Evolutionary conservation across 169 alveolate genomes (phyloP), one percentile per base, ranked within the genome.

Genomic region (Plasmodium knowlesi): DNA sequence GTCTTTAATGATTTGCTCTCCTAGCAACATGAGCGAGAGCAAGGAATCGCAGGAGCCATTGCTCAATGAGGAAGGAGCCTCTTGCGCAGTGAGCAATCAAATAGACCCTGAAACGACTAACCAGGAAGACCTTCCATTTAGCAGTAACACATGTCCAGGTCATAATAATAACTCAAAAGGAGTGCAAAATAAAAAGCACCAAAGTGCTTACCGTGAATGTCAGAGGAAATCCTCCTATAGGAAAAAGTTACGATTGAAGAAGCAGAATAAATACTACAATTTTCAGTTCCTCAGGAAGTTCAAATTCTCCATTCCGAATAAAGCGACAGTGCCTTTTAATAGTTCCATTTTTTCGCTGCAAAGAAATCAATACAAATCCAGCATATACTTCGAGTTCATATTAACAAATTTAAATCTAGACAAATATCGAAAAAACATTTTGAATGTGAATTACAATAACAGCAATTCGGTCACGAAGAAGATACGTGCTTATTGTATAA

Each of bases 321-420:
- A 61, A 9, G 30, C 54, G 19, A 41, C 46, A 16, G 54, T 89
- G 3, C 94, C 94, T 2, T 89, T 89, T 89, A 79, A 78, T 61
- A 89, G 67, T 70, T 79, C 94, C 41, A 79, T 53, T 25, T 89
- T 89, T 89, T 89, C 94, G 3, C 53, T 89, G 25, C 94, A 89
- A 79, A 89, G 53, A 89, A 89, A 79, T 79, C 89, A 89, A 5
- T 67, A 79, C 54, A 79, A 37, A n/a, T 89, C 94, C 0, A 79
- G 46, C 41, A 85, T 79, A 0, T 89, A 79, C 9, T 79, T 79
- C 41, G 94, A 89, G 53, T 89, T 78, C 46, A 61, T 89, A 16
- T 57, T 89, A 39, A 89, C 94, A 34, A 89, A 89, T 79, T 78
- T 89, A 54, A 89, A 89, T 12, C 22, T 89, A 46, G 94, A 79